phyloP scores from a whole-genome alignment of 1,284 basidiomycete species.

The Ceratobasidium sp. region DNA sequence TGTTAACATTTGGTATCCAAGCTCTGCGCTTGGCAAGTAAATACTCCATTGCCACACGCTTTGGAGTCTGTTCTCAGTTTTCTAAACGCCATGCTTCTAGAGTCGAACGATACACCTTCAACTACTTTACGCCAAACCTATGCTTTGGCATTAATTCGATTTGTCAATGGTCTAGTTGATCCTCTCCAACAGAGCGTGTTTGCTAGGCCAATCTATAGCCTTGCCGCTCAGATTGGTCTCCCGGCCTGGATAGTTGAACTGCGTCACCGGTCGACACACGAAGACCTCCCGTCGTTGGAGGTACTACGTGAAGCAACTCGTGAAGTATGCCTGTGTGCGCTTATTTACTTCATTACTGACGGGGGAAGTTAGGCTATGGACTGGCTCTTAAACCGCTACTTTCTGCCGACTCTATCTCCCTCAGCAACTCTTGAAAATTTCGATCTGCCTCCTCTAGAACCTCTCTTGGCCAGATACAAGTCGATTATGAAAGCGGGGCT shows the following conservation, averaged over 20 bases:
- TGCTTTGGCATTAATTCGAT: constrained; percentile 82
- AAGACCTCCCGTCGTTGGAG: constrained; percentile 89
- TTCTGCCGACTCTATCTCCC: constrained; percentile 78
- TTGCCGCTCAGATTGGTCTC: constrained; percentile 87
- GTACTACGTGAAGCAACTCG: constrained; percentile 81
- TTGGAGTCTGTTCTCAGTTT: constrained; percentile 79
- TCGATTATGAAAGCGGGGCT: constrained; percentile 69
- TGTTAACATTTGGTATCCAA: constrained; percentile 54
- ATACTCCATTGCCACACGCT: constrained; percentile 77
- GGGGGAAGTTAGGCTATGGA: constrained; percentile 69
- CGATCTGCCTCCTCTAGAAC: constrained; percentile 65
- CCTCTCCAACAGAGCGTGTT: constrained; percentile 89
- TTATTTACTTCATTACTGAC: neutral
- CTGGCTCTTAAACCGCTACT: constrained; percentile 86
- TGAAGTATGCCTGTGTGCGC: constrained; percentile 66
- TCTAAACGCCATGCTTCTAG: constrained; percentile 71
- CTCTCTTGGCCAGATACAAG: constrained; percentile 79
- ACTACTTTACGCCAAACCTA: constrained; percentile 74
- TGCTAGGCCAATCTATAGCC: constrained; percentile 89
- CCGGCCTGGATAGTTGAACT: constrained; percentile 94
- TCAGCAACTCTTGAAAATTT: constrained; percentile 56
- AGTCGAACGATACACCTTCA: constrained; percentile 59
- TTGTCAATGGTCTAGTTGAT: constrained; percentile 96
- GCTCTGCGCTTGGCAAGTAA: constrained; percentile 82
- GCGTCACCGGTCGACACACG: constrained; percentile 94